phyloP scores from a whole-genome alignment of 164 flowering plant species.

The Berberis thunbergii region DNA sequence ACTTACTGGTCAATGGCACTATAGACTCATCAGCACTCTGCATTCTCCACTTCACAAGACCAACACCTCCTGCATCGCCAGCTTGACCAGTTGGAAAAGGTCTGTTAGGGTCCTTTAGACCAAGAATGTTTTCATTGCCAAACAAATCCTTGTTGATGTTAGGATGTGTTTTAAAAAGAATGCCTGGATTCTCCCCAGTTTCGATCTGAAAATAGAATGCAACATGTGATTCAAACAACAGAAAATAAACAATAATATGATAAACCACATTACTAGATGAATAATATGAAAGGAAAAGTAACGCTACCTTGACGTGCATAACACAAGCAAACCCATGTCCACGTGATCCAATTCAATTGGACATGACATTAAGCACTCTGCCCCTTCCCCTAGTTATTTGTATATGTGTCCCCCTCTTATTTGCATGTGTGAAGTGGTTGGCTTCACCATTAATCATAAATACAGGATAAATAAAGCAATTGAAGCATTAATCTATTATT shows the following conservation, averaged over 20 bases:
- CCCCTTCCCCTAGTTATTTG: too few relatives aligned
- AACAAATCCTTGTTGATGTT: conserved; percentile 93
- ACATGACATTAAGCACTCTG: too few relatives aligned
- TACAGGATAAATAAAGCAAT: too few relatives aligned
- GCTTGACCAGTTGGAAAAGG: conserved; percentile 80
- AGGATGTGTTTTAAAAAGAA: conserved; percentile 90
- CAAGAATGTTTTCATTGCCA: conserved; percentile 73
- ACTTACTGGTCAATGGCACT: conserved; percentile 82
- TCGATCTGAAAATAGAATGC: conserved; percentile 52
- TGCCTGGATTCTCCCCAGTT: conserved; percentile 56
- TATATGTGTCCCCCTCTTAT: too few relatives aligned
- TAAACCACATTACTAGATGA: too few relatives aligned
- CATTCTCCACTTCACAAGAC: conserved; percentile 96
- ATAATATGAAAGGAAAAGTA: too few relatives aligned
- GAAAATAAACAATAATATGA: neutral
- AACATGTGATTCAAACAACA: neutral
- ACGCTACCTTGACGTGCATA: too few relatives aligned
- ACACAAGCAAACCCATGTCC: too few relatives aligned
- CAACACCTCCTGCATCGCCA: conserved; percentile 78
- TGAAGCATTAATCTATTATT: too few relatives aligned
- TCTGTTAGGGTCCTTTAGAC: conserved; percentile 82
- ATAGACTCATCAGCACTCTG: conserved; percentile 76
- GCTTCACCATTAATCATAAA: too few relatives aligned
- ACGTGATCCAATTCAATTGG: too few relatives aligned
- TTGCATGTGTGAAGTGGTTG: too few relatives aligned